Conservation (phyloP, 1,284 basidiomycete genomes). For the Heimioporus retisporus region DNA sequence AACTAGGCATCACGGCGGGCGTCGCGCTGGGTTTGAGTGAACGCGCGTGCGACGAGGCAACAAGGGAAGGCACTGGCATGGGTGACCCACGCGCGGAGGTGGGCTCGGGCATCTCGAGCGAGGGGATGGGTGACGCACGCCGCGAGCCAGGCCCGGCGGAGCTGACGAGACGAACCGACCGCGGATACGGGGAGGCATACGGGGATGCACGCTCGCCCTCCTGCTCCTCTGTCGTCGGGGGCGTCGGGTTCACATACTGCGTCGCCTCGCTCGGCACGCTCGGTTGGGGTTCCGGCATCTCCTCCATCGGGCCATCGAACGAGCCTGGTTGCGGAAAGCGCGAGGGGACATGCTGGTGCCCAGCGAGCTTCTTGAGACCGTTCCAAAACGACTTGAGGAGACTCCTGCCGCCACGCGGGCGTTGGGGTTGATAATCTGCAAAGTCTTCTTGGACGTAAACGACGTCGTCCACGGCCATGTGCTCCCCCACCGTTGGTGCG, state of each 20-base stretch:
- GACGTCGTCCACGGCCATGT: constrained; percentile 35
- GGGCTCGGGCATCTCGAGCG: constrained; percentile 3
- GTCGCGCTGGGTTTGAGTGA: neutral
- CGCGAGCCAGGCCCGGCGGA: constrained; percentile 6
- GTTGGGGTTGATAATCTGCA: constrained; percentile 19
- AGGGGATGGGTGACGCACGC: constrained; percentile 18
- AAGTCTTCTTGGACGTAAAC: constrained; percentile 5
- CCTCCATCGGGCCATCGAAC: constrained; percentile 8
- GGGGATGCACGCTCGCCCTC: neutral
- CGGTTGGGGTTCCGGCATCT: constrained; percentile 15
- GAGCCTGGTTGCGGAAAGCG: constrained; percentile 5
- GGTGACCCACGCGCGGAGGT: constrained; percentile 22
- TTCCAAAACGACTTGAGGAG: constrained; percentile 33
- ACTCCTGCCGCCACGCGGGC: constrained; percentile 12
- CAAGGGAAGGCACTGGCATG: neutral
- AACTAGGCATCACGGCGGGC: constrained; percentile 5
- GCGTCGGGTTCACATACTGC: constrained; percentile 22
- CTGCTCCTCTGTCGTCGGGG: constrained; percentile 22
- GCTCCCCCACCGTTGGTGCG: constrained; percentile 38
- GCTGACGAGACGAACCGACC: neutral
- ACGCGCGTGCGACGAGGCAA: constrained; percentile 18
- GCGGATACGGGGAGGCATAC: constrained; percentile 31
- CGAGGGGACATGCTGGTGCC: constrained; percentile 7
- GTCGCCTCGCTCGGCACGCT: constrained; percentile 17
- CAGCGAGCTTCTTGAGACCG: constrained; percentile 36